These are phyloP conservation scores for Elsinoe arachidis DNA, from an alignment of 2,329 filamentous ascomycete species.

Conservation along the genomic window DNA sequence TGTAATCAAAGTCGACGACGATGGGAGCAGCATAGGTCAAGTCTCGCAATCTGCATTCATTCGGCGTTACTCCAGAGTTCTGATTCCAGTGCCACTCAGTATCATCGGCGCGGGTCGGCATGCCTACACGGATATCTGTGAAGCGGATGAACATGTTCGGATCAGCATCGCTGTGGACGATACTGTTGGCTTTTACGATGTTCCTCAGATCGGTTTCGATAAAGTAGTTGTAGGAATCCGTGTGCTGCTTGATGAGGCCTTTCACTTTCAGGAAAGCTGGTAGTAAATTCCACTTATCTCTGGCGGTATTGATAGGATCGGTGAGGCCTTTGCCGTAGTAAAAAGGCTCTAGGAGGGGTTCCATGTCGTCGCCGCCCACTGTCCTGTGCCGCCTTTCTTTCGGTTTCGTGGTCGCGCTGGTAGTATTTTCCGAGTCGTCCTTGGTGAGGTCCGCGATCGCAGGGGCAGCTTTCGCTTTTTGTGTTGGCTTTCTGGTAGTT, in stretches of 20 bases:
- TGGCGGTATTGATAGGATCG: conserved; percentile 60
- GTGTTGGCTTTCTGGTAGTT: conserved; percentile 9
- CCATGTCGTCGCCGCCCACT: conserved; percentile 24
- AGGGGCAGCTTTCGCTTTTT: background rate
- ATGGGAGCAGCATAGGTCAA: conserved; percentile 98
- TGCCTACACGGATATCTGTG: conserved; percentile 72
- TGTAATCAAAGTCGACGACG: conserved; percentile 66
- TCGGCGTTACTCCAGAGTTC: conserved; percentile 59
- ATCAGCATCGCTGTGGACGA: conserved; percentile 84
- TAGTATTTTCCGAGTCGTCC: conserved; percentile 6
- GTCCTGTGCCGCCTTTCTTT: conserved; percentile 14
- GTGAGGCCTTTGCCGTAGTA: conserved; percentile 60
- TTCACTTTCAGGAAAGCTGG: conserved; percentile 98
- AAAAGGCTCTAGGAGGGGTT: conserved; percentile 59
- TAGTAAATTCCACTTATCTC: conserved; percentile 91
- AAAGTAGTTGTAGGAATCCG: conserved; percentile 98
- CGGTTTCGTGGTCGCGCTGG: background rate
- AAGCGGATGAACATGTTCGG: conserved; percentile 71
- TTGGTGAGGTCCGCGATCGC: background rate
- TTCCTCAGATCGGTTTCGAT: conserved; percentile 95
- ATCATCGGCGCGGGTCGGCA: conserved; percentile 70
- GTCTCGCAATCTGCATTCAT: conserved; percentile 92
- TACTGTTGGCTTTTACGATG: conserved; percentile 84
- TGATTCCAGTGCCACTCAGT: conserved; percentile 45
- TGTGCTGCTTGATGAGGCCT: conserved; percentile 91